These are phyloP conservation scores for Didymella arachidicola DNA, from an alignment of 2,329 filamentous ascomycete genomes.

Conservation along the genomic window DNA sequence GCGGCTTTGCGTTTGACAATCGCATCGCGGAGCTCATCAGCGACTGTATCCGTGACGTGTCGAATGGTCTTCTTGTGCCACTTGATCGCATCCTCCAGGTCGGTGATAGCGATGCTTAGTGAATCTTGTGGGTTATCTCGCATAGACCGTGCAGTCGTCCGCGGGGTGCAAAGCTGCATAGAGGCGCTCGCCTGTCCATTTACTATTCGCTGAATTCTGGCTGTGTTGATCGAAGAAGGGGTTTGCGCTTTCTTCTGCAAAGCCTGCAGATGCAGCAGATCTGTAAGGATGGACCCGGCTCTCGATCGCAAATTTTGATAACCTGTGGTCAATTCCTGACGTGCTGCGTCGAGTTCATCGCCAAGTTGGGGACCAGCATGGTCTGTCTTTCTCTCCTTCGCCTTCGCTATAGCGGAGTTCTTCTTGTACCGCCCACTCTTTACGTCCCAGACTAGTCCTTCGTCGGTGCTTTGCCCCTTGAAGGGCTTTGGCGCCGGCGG, in stretches of 20 bases:
- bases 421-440: conserved; percentile 24
- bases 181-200: conserved; percentile 16
- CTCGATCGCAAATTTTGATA: conserved; percentile 36
- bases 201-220: conserved; percentile 32
- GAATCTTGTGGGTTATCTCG: conserved; percentile 32
- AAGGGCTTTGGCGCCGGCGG: background rate
- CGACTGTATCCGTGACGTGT: conserved; percentile 19
- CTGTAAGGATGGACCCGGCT: conserved; percentile 31
- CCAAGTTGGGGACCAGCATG: conserved; percentile 15
- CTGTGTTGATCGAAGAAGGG: conserved; percentile 27
- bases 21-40: conserved; percentile 37
- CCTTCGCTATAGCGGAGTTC: conserved; percentile 1
- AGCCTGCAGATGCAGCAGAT: conserved; percentile 38
- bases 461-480: background rate
- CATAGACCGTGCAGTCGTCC: conserved; percentile 37
- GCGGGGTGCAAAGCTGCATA: conserved; percentile 29
- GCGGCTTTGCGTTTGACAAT: conserved; percentile 39
- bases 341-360: conserved; percentile 32
- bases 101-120: conserved; percentile 29
- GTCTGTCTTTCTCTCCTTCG: conserved; percentile 8
- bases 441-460: conserved; percentile 24
- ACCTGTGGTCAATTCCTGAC: conserved; percentile 35
- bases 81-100: conserved; percentile 37
- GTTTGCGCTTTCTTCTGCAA: conserved; percentile 39
- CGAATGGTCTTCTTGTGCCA: conserved; percentile 33